Conservation (phyloP, 78 protist species). For the Dictyostelium capitatum region DNA sequence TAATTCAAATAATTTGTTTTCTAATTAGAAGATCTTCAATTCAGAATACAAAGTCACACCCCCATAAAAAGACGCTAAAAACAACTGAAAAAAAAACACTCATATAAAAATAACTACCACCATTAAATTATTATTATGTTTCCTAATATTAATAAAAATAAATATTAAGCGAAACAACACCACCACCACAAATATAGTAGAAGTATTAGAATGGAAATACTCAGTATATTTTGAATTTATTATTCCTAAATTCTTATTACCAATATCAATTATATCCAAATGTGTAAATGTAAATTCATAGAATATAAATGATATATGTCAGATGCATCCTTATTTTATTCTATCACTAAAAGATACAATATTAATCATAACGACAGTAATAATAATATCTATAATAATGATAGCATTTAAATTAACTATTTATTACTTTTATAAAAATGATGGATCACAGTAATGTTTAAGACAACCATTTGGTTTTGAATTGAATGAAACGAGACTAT, state of each 20-base stretch:
- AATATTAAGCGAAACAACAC: too few relatives aligned
- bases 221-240: too few relatives aligned
- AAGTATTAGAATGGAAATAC: neutral
- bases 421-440: slow-evolving; percentile 37
- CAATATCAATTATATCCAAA: neutral
- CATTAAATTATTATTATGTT: neutral
- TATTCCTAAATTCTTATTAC: neutral
- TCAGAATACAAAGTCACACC: too few relatives aligned
- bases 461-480: slow-evolving; percentile 47
- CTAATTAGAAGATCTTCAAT: too few relatives aligned
- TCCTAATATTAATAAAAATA: neutral
- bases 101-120: too few relatives aligned
- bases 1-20: too few relatives aligned
- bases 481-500: neutral
- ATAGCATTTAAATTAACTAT: too few relatives aligned
- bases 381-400: neutral
- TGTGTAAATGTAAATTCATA: neutral
- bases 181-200: neutral
- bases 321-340: too few relatives aligned
- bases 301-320: too few relatives aligned
- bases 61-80: too few relatives aligned
- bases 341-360: too few relatives aligned
- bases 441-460: slow-evolving; percentile 12
- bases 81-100: too few relatives aligned
- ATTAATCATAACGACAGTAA: neutral